Evolutionary conservation across 1,284 basidiomycete species (phyloP).

Genomic region (Singerocomus inundabilis): DNA sequence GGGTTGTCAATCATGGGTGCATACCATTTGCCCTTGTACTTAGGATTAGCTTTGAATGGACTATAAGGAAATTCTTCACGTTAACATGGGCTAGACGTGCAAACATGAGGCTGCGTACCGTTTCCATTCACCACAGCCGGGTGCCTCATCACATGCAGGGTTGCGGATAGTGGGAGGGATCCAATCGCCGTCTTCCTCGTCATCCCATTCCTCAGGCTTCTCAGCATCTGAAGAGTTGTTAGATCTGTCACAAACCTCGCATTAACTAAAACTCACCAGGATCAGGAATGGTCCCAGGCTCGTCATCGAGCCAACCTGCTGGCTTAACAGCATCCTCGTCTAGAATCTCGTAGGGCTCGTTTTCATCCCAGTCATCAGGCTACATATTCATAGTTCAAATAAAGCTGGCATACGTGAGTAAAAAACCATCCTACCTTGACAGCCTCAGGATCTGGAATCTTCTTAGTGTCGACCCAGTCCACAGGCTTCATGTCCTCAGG

Average conservation of each 20-base stretch:
- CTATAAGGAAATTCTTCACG: conserved; percentile 32
- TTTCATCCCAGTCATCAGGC: conserved; percentile 97
- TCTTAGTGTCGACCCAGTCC: conserved; percentile 90
- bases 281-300: conserved; percentile 81
- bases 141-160: conserved; percentile 85
- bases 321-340: conserved; percentile 90
- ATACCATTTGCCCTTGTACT: conserved; percentile 96
- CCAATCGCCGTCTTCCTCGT: conserved; percentile 99
- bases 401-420: background rate
- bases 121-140: conserved; percentile 95
- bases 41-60: conserved; percentile 88
- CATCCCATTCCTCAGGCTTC: conserved; percentile 99
- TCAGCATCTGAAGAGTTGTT: conserved; percentile 59
- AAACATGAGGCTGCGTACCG: conserved; percentile 41
- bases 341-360: conserved; percentile 85
- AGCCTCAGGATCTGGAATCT: conserved; percentile 84
- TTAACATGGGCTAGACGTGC: conserved; percentile 10
- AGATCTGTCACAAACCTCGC: background rate
- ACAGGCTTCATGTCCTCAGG: conserved; percentile 87
- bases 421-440: conserved; percentile 55
- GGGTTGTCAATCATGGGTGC: conserved; percentile 96
- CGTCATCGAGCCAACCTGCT: conserved; percentile 94
- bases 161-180: conserved; percentile 86
- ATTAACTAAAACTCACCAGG: conserved; percentile 53
- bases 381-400: conserved; percentile 26